Evolutionary conservation across 2,329 filamentous ascomycete genomes (phyloP), one percentile per base, ranked within the genome.

Genomic region (Coniochaeta sp.): DNA sequence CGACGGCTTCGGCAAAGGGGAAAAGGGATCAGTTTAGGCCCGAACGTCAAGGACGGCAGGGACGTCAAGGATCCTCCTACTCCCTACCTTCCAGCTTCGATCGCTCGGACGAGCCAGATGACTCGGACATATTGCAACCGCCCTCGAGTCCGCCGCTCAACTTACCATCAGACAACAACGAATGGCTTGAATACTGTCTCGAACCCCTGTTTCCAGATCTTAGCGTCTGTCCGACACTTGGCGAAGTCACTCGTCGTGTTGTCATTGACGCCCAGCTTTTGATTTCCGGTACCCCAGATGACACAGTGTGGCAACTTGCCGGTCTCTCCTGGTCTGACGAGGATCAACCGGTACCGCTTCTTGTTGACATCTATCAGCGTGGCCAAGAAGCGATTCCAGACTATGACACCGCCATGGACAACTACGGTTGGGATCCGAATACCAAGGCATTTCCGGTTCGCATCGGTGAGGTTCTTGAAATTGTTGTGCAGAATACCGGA

Each of bases 391-490:
- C 68, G 33, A 47, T 71, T n/a, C 83, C 83, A 1, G 71, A 84
- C 67, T 84, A 83, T 65, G 72, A 76, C 0, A 75, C 72, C 0
- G 83, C 83, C 0, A 24, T 83, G 0, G 67, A 68, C 14, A 81
- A 84, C 64, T 63, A 72, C 17, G 83, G 82, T 17, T 84, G 80
- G 73, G 84, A 87, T 62, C 82, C 82, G 0, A 65, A 61, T 0
- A 80, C 76, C 0, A 70, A 72, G 12, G 75, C 79, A 0, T 87
- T 79, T 66, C 81, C 84, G 0, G 82, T 80, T 0, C 73, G 76
- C 50, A 66, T 84, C 1, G 83, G 83, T 28, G 84, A 87, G 66
- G 79, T 84, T 0, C 68, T 84, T 3, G 81, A 83, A 60, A 79
- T 83, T 22, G 77, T 85, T 6, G 73, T 67, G 1, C 67, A 69